Evolutionary conservation across 106 monocot species (phyloP).

Genomic region (Dendrobium catenatum): DNA sequence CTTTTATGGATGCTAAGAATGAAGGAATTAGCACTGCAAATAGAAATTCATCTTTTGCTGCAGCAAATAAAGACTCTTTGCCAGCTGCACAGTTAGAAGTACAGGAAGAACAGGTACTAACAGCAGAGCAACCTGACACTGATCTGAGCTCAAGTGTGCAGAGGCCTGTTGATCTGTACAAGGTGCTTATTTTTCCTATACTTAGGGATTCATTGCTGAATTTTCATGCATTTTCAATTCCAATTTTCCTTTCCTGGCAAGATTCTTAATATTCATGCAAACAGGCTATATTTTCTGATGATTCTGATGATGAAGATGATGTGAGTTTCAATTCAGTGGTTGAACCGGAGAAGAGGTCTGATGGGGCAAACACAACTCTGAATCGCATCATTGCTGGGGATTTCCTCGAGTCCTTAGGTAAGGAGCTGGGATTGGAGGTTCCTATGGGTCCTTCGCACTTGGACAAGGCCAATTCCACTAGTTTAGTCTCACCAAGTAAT

Average conservation of each 20-base stretch:
- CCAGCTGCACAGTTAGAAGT: conserved; percentile 10
- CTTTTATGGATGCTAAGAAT: conserved; percentile 24
- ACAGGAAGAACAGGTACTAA: conserved; percentile 13
- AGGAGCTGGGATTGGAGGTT: conserved; percentile 80
- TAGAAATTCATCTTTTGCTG: conserved; percentile 9
- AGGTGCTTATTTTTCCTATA: conserved; percentile 35
- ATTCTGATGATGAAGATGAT: conserved; percentile 57
- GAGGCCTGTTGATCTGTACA: conserved; percentile 88
- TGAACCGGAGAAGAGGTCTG: conserved; percentile 45
- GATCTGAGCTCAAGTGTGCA: conserved; percentile 32
- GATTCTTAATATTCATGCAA: not conserved
- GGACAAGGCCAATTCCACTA: not conserved
- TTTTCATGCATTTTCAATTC: not conserved
- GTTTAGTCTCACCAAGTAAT: conserved; percentile 11
- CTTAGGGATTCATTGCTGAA: no score
- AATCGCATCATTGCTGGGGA: conserved; percentile 88
- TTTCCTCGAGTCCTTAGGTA: conserved; percentile 90
- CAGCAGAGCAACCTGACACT: conserved; percentile 21
- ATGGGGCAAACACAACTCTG: conserved; percentile 72
- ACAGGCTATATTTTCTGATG: conserved; percentile 97
- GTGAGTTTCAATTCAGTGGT: conserved; percentile 3
- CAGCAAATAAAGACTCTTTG: conserved; percentile 12
- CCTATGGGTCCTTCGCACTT: conserved; percentile 24
- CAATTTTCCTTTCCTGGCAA: not conserved
- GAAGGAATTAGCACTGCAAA: conserved; percentile 19